Base-by-base conservation (phyloP, 805 yeast genomes). In the Vanderwaltozyma tropicalis region DNA sequence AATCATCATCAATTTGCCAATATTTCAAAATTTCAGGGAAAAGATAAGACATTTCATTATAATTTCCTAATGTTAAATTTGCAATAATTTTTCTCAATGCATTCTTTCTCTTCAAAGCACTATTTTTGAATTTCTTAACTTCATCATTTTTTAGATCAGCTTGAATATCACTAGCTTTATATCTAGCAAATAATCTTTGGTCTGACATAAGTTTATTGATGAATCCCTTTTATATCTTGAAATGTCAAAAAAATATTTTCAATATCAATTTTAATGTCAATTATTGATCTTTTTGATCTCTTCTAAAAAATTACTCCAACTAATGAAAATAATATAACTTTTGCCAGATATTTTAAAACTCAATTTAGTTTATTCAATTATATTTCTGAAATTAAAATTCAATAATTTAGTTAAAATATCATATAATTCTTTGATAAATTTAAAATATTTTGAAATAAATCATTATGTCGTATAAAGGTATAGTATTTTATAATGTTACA, bases 31-130 rank as follows among this genome's bases (percentile, higher is more conserved):
- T 70, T 36, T 84, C 94, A 1, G 78, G 77, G 50, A 79, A 72
- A 38, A 89, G 55, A 15, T 62, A 56, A 10, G 76, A 67, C 74
- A 87, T 74, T 52, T 89, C 96, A 39, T 71, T 71, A 31, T 45
- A 44, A 56, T 84, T 85, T 35, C 87, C 86, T 60, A 86, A 68
- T 5, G 94, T 80, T 59, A 86, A 71, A 58, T 87, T 88, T 31
- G 95, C 89, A 7, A 88, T 68, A 20, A 86, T 71, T 50, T 81
- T 82, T 56, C 78, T 79, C 50, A 89, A 55, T 1, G 78, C 69
- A 10, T 64, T 61, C 47, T 71, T 74, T 33, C 56, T 55, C 44
- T 58, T 64, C n/a, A 59, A 40, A 3, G 48, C 53, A 18, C 55
- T 52, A 3, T 61, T 47, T 36, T 59, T 64, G 15, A 62, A 48